phyloP scores from a whole-genome alignment of 2,329 filamentous ascomycete genomes.

The Botrytis deweyae region DNA sequence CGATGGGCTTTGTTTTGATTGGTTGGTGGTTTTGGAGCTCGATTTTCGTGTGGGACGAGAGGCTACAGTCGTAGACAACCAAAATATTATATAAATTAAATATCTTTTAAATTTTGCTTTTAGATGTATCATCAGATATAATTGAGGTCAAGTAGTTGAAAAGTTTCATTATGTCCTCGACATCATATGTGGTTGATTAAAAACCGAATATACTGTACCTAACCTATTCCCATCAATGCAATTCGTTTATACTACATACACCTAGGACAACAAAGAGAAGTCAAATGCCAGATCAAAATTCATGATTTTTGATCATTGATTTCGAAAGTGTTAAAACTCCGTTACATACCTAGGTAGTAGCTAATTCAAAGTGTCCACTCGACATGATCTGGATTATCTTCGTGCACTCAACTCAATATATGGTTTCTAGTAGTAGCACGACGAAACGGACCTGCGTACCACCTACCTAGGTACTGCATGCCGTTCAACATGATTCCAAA shows the following conservation, averaged over 20 bases:
- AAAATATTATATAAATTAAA: not conserved
- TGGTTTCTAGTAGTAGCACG: not conserved
- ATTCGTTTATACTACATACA: not conserved
- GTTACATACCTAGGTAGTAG: not conserved
- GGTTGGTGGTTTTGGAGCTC: slow-evolving; percentile 13
- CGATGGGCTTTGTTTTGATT: slow-evolving; percentile 21
- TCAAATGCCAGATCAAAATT: not conserved
- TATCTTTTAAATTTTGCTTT: not conserved
- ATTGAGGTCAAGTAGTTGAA: not conserved
- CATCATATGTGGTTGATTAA: not conserved
- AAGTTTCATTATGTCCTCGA: not conserved
- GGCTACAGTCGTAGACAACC: not conserved
- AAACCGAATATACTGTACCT: not conserved
- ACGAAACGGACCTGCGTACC: not conserved
- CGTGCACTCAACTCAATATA: not conserved
- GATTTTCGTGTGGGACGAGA: slow-evolving; percentile 11
- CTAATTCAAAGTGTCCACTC: not conserved
- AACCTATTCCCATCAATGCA: not conserved
- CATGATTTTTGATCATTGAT: not conserved
- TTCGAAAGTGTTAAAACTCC: not conserved
- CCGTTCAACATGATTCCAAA: not conserved
- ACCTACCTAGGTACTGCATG: not conserved
- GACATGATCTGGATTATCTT: not conserved
- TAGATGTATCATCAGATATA: not conserved
- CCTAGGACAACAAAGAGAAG: not conserved